A percentile compares a stretch with the other conserved stretches of the same genome.
Evolutionary conservation across 2,329 filamentous ascomycete species (phyloP).

Genomic region (Colletotrichum musae): DNA sequence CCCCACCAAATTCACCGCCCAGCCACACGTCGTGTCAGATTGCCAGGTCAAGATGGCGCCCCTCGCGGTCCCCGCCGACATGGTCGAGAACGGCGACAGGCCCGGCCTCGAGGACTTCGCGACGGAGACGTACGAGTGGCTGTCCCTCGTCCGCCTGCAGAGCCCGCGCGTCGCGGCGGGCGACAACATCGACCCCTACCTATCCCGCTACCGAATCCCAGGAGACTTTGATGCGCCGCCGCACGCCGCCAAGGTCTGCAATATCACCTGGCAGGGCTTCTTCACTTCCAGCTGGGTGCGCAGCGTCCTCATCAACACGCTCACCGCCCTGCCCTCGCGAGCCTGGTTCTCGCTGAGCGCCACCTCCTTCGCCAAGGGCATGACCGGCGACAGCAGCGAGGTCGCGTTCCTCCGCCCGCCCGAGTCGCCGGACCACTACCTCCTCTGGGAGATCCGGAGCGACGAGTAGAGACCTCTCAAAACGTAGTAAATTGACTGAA

Average conservation of each 20-base stretch:
- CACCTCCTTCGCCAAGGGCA: conserved; percentile 64
- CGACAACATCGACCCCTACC: conserved; percentile 77
- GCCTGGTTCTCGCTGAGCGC: conserved; percentile 71
- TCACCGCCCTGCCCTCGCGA: conserved; percentile 59
- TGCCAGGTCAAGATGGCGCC: conserved; percentile 50
- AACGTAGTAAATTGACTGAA: neutral
- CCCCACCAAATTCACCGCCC: conserved; percentile 59
- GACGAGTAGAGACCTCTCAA: conserved; percentile 48
- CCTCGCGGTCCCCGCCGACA: conserved; percentile 45
- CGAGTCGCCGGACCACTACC: conserved; percentile 64
- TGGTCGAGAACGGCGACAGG: conserved; percentile 54
- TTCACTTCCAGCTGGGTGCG: conserved; percentile 68
- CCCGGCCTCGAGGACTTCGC: conserved; percentile 74
- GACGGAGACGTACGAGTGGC: conserved; percentile 79
- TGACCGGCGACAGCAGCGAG: conserved; percentile 62
- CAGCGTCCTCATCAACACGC: conserved; percentile 60
- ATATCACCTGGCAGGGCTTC: conserved; percentile 73
- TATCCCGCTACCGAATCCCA: conserved; percentile 77
- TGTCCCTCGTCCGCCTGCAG: conserved; percentile 75
- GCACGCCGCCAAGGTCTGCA: conserved; percentile 58
- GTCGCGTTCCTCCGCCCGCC: conserved; percentile 68
- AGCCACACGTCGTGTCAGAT: conserved; percentile 48
- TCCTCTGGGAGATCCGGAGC: conserved; percentile 72
- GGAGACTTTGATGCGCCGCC: conserved; percentile 47
- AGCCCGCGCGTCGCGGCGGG: conserved; percentile 72